Evolutionary conservation across 2,329 filamentous ascomycete genomes (phyloP).

Genomic region (Botrytis galanthina): DNA sequence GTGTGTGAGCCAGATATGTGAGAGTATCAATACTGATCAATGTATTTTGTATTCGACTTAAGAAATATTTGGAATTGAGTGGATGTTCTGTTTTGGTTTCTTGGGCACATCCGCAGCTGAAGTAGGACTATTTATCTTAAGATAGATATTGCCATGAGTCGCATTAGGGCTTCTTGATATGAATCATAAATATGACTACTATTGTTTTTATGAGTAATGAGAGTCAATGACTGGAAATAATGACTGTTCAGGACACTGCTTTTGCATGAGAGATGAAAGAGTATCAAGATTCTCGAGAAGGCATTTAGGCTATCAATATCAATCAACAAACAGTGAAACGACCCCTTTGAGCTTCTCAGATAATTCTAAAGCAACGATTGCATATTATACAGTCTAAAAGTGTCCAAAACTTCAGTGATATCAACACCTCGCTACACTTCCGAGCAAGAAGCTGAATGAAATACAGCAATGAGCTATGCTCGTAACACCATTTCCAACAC

Average conservation of each 20-base stretch:
- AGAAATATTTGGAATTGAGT: background rate
- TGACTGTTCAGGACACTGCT: background rate
- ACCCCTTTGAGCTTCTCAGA: background rate
- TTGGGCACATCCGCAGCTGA: background rate
- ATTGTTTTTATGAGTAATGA: background rate
- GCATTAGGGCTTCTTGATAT: background rate
- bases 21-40: background rate
- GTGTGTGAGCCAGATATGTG: background rate
- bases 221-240: background rate
- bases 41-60: background rate
- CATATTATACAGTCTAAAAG: background rate
- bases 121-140: background rate
- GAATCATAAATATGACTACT: background rate
- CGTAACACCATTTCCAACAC: background rate
- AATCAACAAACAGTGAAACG: background rate
- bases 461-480: background rate
- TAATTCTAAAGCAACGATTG: background rate
- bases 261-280: background rate
- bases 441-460: background rate
- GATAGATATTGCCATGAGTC: background rate
- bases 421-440: background rate
- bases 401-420: background rate
- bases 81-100: background rate
- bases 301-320: background rate
- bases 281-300: background rate